phyloP scores from a whole-genome alignment of 495 filamentous ascomycete genomes.

The Podospora didyma region DNA sequence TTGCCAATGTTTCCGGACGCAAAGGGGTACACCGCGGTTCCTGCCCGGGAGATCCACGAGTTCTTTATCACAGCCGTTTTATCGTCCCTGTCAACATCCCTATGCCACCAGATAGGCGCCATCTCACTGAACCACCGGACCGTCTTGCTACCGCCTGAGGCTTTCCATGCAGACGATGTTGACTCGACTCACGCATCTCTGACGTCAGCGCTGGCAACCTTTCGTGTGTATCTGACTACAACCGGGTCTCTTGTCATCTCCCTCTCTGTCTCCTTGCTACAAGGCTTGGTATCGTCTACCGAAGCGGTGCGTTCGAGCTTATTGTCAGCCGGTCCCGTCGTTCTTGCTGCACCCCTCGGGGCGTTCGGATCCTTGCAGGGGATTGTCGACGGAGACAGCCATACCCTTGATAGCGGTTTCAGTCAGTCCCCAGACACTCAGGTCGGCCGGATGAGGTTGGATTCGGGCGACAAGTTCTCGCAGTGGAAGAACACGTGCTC shows the following conservation, averaged over 20 bases:
- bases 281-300: slow-evolving; percentile 36
- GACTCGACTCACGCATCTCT: slow-evolving; percentile 16
- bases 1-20: slow-evolving; percentile 15
- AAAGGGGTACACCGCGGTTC: slow-evolving; percentile 26
- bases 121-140: slow-evolving; percentile 41
- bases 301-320: slow-evolving; percentile 31
- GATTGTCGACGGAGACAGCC: slow-evolving; percentile 21
- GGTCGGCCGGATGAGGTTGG: slow-evolving; percentile 29
- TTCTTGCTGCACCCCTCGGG: slow-evolving; percentile 44
- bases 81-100: slow-evolving; percentile 40
- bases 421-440: slow-evolving; percentile 49
- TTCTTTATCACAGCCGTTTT: slow-evolving; percentile 42
- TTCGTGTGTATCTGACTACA: slow-evolving; percentile 46
- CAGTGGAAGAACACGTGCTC: slow-evolving; percentile 39
- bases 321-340: slow-evolving; percentile 29
- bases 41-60: slow-evolving; percentile 34
- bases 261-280: slow-evolving; percentile 34
- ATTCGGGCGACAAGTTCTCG: slow-evolving; percentile 33
- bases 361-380: slow-evolving; percentile 40
- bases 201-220: slow-evolving; percentile 37
- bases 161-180: slow-evolving; percentile 17
- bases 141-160: slow-evolving; percentile 30
- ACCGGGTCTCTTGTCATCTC: slow-evolving; percentile 44
- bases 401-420: slow-evolving; percentile 22
- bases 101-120: slow-evolving; percentile 37